A percentile compares a stretch with the other conserved stretches of the same genome.
phyloP scores from a whole-genome alignment of 768 basidiomycete species.

The Pholiota conissans region DNA sequence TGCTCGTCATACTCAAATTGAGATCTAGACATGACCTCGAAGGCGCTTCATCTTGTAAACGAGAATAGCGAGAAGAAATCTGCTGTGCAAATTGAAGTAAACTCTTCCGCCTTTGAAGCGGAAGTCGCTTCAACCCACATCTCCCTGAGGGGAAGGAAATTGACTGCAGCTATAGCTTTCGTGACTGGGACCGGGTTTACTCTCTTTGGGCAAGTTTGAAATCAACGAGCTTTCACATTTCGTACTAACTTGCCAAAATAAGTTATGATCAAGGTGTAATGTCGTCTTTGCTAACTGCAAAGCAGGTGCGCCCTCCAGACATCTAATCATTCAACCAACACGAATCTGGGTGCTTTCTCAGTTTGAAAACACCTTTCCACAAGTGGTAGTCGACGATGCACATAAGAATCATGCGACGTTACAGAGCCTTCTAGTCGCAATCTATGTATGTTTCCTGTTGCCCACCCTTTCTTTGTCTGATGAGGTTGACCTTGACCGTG shows the following conservation, averaged over 20 bases:
- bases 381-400: conserved; percentile 41
- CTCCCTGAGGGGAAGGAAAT: conserved; percentile 37
- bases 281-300: conserved; percentile 61
- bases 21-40: background rate
- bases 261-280: conserved; percentile 75
- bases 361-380: conserved; percentile 60
- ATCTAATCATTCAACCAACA: background rate
- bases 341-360: too few relatives aligned
- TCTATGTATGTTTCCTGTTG: conserved; percentile 39
- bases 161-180: conserved; percentile 52
- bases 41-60: background rate
- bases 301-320: conserved; percentile 34
- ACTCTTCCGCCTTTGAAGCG: conserved; percentile 28
- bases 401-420: conserved; percentile 51
- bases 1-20: background rate
- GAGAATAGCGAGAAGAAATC: background rate
- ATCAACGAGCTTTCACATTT: too few relatives aligned
- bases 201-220: conserved; percentile 48
- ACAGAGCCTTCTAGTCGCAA: conserved; percentile 59
- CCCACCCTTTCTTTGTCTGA: background rate
- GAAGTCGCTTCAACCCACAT: conserved; percentile 31
- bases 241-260: background rate
- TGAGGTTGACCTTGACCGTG: too few relatives aligned
- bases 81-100: background rate
- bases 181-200: conserved; percentile 63